Evolutionary conservation across 2,329 filamentous ascomycete species (phyloP), one percentile per base, ranked within the genome.

Genomic region (Emergomyces pasteurianus): DNA sequence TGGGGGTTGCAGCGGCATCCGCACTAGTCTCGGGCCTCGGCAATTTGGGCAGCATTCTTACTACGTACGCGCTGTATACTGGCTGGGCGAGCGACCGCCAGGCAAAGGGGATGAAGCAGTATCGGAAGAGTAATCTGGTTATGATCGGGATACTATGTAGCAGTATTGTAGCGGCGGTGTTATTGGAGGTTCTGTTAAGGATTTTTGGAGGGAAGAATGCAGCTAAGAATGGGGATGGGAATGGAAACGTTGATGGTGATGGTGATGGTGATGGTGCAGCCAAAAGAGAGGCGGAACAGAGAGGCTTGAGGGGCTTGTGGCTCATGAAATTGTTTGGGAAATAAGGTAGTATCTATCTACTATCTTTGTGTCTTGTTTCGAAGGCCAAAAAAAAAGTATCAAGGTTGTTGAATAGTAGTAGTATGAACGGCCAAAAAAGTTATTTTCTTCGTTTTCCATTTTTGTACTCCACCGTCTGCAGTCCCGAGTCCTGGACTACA

Each of bases 11-110:
- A 3, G 88, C 91, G 16, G 90, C 91, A 0, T 85, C 88, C 1
- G 91, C 91, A 2, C 80, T 96, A 12, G 91, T 96, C 0, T 94
- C 89, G 0, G 91, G 91, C 0, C 79, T 95, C 46, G 91, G 91
- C 0, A 96, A 96, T 69, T 78, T 95, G 21, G 91, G 91, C 36
- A 91, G 87, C 68, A 88, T 96, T 62, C 81, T 89, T 60, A 95
- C 90, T 1, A 95, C 91, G 0, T 96, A 95, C 71, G 91, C 91
- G 14, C 77, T 96, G 55, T 96, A 95, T 73, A 87, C 86, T 0
- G 91, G 91, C 36, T 96, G 91, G 91, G 83, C 86, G 1, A 86
- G 81, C 50, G 91, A 96, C 72, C 83, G 84, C 9, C 77, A 75
- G n/a, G 77, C 81, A 0, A 65, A 68, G 0, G 89, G 89, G 0